Evolutionary conservation across 768 basidiomycete species (phyloP).

Genomic region (Filobasidium floriforme): DNA sequence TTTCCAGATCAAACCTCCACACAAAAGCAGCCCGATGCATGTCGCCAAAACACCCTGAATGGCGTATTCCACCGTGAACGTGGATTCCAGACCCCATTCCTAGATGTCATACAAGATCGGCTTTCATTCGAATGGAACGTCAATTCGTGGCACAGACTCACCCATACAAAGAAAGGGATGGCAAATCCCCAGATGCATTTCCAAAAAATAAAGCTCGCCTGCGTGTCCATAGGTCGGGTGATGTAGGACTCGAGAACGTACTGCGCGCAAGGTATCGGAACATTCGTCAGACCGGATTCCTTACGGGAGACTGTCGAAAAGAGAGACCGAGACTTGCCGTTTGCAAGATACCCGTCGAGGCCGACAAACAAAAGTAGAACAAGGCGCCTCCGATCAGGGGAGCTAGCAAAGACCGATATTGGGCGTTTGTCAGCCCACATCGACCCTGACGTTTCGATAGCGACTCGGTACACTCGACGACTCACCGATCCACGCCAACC

Average conservation of each 20-base stretch:
- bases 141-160: conserved; percentile 3
- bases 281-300: neutral
- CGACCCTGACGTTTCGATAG: neutral
- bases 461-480: neutral
- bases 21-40: conserved; percentile 23
- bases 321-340: conserved; percentile 24
- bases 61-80: conserved; percentile 22
- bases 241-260: conserved; percentile 34
- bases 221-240: conserved; percentile 27
- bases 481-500: conserved; percentile 28
- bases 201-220: conserved; percentile 33
- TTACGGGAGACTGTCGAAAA: too few species aligned
- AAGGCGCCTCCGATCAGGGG: conserved; percentile 29
- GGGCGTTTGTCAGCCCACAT: conserved; percentile 2
- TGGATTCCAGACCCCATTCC: conserved; percentile 22
- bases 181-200: conserved; percentile 35
- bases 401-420: conserved; percentile 2
- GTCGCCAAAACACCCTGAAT: conserved; percentile 27
- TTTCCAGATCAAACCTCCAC: conserved; percentile 23
- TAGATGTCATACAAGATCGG: neutral
- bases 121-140: neutral
- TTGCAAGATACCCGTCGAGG: conserved; percentile 31
- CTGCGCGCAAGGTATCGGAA: neutral
- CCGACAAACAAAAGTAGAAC: conserved; percentile 29
- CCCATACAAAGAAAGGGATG: conserved; percentile 19